phyloP scores from a whole-genome alignment of 2,329 filamentous ascomycete species.

The Pestalotiopsis fici region DNA sequence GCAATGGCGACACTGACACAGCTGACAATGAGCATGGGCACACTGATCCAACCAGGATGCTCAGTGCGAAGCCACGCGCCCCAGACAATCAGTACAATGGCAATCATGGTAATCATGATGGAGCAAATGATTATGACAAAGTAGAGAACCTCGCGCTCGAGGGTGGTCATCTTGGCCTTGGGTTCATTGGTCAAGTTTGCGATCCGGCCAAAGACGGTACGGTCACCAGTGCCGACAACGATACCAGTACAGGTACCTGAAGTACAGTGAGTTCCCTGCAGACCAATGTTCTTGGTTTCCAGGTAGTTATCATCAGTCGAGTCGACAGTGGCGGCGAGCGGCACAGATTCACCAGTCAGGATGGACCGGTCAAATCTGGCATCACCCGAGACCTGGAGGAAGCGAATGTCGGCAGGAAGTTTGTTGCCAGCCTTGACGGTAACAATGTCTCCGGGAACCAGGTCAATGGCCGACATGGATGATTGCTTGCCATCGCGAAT shows the following conservation, averaged over 20 bases:
- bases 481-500: conserved; percentile 58
- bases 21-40: conserved; percentile 70
- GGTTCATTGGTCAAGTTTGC: conserved; percentile 72
- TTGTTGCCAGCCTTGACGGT: conserved; percentile 72
- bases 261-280: conserved; percentile 73
- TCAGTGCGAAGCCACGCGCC: conserved; percentile 67
- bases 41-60: conserved; percentile 71
- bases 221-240: conserved; percentile 71
- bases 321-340: conserved; percentile 38
- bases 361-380: conserved; percentile 74
- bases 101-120: conserved; percentile 67
- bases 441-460: conserved; percentile 74
- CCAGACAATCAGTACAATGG: conserved; percentile 68
- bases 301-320: conserved; percentile 73
- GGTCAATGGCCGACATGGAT: conserved; percentile 53
- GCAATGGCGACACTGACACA: conserved; percentile 74
- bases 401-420: conserved; percentile 72
- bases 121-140: conserved; percentile 72
- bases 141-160: conserved; percentile 72
- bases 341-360: conserved; percentile 63
- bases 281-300: conserved; percentile 73
- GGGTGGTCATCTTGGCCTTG: conserved; percentile 65
- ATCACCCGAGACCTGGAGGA: conserved; percentile 68
- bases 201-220: conserved; percentile 75
- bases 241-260: conserved; percentile 67